Evolutionary conservation across 371 early-diverging fungal genomes (phyloP), one percentile per base, ranked within the genome.

Genomic region (Syncephalis fuscata): DNA sequence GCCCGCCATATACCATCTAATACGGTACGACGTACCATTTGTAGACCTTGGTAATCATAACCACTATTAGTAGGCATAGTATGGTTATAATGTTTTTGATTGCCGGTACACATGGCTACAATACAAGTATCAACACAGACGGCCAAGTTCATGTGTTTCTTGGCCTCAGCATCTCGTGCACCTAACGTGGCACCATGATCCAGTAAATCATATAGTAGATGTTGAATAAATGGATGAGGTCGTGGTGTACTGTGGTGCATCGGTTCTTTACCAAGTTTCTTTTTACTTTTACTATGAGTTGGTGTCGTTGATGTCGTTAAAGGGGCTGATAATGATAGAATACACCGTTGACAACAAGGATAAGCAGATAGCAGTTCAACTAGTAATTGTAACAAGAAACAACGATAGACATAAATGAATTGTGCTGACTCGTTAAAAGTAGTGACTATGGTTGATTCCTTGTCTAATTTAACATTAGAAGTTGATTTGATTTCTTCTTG

Each of bases 281-380:
- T n/a, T n/a, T n/a, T n/a, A n/a, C n/a, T n/a, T n/a, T n/a, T n/a
- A n/a, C n/a, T n/a, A n/a, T n/a, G n/a, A n/a, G n/a, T n/a, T n/a
- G n/a, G n/a, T n/a, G n/a, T n/a, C n/a, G n/a, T n/a, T n/a, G n/a
- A n/a, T n/a, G n/a, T n/a, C n/a, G n/a, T n/a, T 32, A 32, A 4
- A 32, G 4, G 7, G 11, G 11, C 32, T 7, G 32, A 11, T 32
- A 32, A 4, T 4, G 32, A 32, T 7, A 32, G 32, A 7, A 32
- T 32, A 47, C 81, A 81, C 20, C 72, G 58, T 54, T 83, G 83
- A 66, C 84, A 85, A 2, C 78, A 71, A n/a, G 88, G 75, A 64
- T 85, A 95, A 1, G 85, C 83, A 0, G 74, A 68, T 10, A 88
- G 68, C 5, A 96, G 68, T 58, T 96, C 97, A 9, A 82, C 70